phyloP scores from a whole-genome alignment of 306 rosid species.

The Cicer arietinum region DNA sequence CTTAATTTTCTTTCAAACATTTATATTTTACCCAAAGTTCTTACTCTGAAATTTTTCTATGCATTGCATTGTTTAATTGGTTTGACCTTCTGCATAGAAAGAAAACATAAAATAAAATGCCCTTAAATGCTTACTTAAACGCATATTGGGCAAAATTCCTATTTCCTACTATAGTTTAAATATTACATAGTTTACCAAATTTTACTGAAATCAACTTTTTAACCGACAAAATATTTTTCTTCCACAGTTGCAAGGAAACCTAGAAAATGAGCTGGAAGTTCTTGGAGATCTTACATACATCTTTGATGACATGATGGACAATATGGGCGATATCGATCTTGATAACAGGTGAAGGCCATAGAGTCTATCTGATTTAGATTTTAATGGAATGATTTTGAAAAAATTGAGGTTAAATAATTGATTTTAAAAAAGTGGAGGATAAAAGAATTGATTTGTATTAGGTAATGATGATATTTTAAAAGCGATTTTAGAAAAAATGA shows the following conservation, averaged over 20 bases:
- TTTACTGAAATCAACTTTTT: conserved; percentile 14
- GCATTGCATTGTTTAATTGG: conserved; percentile 23
- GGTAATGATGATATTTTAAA: background rate
- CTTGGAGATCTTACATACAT: conserved; percentile 55
- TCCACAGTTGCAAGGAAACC: conserved; percentile 63
- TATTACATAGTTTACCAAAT: background rate
- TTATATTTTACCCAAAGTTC: conserved; percentile 1
- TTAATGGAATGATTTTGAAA: background rate
- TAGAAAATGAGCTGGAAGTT: conserved; percentile 75
- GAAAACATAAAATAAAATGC: conserved; percentile 2
- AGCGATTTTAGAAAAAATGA: background rate
- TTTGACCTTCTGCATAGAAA: conserved; percentile 28
- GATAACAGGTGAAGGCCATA: conserved; percentile 62
- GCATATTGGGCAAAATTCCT: conserved; percentile 14
- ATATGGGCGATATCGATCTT: conserved; percentile 56
- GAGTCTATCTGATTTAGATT: background rate
- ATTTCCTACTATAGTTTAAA: conserved; percentile 8
- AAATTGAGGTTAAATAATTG: background rate
- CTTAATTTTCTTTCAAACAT: background rate
- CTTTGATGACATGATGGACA: conserved; percentile 64
- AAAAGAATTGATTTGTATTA: background rate
- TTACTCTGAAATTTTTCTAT: background rate
- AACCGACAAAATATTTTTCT: conserved; percentile 33
- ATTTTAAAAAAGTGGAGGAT: background rate
- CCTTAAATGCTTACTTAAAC: background rate